These are phyloP conservation scores for Acacia crassicarpa DNA, from an alignment of 306 rosid species.

Conservation along the genomic window DNA sequence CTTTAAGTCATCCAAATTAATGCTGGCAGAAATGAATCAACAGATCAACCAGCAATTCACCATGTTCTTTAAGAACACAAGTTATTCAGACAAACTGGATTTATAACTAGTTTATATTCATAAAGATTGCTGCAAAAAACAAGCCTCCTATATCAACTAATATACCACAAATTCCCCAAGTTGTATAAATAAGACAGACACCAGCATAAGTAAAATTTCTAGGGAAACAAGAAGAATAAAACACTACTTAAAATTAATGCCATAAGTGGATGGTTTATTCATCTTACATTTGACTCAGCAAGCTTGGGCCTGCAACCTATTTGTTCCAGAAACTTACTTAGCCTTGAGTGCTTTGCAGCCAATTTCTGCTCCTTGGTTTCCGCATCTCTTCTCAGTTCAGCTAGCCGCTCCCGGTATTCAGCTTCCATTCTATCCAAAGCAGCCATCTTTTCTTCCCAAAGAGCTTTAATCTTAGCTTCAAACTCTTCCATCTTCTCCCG, in stretches of 20 bases:
- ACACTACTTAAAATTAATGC: slow-evolving; percentile 14
- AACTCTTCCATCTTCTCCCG: slow-evolving; percentile 82
- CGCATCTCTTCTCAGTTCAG: slow-evolving; percentile 80
- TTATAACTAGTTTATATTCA: slow-evolving; percentile 16
- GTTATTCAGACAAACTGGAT: neutral
- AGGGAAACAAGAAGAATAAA: slow-evolving; percentile 18
- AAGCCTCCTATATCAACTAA: slow-evolving; percentile 18
- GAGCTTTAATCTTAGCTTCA: slow-evolving; percentile 78
- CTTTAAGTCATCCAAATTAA: neutral
- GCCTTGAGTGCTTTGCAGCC: slow-evolving; percentile 74
- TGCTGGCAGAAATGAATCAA: neutral
- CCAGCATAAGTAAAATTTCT: slow-evolving; percentile 20
- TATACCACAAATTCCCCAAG: slow-evolving; percentile 27
- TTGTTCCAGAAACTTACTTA: slow-evolving; percentile 77
- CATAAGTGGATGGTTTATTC: slow-evolving; percentile 3
- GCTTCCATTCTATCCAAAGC: slow-evolving; percentile 81
- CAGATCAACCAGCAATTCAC: neutral
- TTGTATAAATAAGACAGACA: slow-evolving; percentile 28
- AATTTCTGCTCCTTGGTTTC: slow-evolving; percentile 85
- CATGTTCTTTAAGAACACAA: neutral
- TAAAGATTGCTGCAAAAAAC: slow-evolving; percentile 23
- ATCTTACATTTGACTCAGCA: slow-evolving; percentile 68
- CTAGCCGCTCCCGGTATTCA: slow-evolving; percentile 76
- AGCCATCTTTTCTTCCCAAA: slow-evolving; percentile 72
- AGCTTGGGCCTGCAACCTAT: slow-evolving; percentile 66